Evolutionary conservation across 139 green algal species (phyloP).

Genomic region (Tetraselmis striata): DNA sequence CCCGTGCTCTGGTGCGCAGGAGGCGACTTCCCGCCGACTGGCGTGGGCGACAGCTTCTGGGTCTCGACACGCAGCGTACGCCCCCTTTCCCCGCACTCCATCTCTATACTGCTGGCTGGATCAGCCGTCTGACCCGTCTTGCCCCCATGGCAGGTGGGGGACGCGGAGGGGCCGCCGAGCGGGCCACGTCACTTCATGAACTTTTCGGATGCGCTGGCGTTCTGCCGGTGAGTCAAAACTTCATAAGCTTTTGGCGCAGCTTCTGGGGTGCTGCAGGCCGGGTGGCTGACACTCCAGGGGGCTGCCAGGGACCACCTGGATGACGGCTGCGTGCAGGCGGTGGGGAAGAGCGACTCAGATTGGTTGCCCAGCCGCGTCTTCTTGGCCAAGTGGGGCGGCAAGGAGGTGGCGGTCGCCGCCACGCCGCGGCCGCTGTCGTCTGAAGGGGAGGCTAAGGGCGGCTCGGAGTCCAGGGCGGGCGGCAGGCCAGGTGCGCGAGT

Average conservation of each 20-base stretch:
- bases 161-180: not conserved
- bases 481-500: too few species aligned
- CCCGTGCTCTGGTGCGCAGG: too few species aligned
- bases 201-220: not conserved
- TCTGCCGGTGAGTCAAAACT: not conserved
- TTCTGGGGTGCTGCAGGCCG: not conserved
- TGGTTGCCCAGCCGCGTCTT: not conserved
- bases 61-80: not conserved
- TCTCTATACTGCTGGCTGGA: not conserved
- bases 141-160: not conserved
- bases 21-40: too few species aligned
- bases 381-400: not conserved
- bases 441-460: not conserved
- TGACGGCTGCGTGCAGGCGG: not conserved
- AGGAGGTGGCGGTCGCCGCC: not conserved
- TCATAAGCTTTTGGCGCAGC: not conserved
- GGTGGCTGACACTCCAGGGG: not conserved
- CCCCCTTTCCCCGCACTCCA: not conserved
- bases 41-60: not conserved
- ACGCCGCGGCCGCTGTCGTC: too few species aligned
- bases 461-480: too few species aligned
- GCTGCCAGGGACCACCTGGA: not conserved
- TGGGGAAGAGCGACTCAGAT: not conserved
- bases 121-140: not conserved
- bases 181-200: not conserved